phyloP scores from a whole-genome alignment of 1,284 basidiomycete species.

The Takashimella koratensis region DNA sequence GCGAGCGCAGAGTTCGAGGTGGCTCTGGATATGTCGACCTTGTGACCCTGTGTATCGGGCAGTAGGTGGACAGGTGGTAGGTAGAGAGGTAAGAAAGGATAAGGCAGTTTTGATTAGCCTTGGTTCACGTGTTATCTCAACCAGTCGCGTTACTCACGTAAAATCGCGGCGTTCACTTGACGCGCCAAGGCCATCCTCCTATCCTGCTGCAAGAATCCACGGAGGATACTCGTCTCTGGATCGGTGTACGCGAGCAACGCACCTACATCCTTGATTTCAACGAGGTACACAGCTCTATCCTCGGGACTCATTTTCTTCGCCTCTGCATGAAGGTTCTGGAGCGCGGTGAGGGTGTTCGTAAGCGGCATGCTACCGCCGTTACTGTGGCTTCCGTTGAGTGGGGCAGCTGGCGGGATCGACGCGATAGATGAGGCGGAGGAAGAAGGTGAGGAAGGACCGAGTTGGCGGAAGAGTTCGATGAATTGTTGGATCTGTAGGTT shows the following conservation, averaged over 20 bases:
- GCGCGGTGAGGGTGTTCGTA: slow-evolving; percentile 30
- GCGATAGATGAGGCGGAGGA: slow-evolving; percentile 29
- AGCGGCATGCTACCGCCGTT: slow-evolving; percentile 17
- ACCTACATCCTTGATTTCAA: slow-evolving; percentile 46
- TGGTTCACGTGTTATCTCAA: background rate
- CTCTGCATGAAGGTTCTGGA: slow-evolving; percentile 35
- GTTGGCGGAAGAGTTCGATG: slow-evolving; percentile 33
- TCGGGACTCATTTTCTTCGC: slow-evolving; percentile 36
- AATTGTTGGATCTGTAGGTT: slow-evolving; percentile 47
- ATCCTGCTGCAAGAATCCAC: slow-evolving; percentile 42
- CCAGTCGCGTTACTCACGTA: slow-evolving; percentile 34
- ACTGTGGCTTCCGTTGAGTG: slow-evolving; percentile 6
- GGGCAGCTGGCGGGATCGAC: slow-evolving; percentile 3
- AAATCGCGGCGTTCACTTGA: slow-evolving; percentile 46
- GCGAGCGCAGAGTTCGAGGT: slow-evolving; percentile 31
- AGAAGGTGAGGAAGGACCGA: slow-evolving; percentile 21
- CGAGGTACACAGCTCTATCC: slow-evolving; percentile 37
- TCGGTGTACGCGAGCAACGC: slow-evolving; percentile 47
- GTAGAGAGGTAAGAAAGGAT: background rate
- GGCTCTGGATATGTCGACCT: slow-evolving; percentile 21
- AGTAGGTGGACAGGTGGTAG: background rate
- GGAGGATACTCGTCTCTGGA: slow-evolving; percentile 42
- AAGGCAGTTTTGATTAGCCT: background rate
- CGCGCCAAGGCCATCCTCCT: slow-evolving; percentile 43
- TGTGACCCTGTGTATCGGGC: slow-evolving; percentile 20